These are phyloP conservation scores for Vanrija sp. DNA, from an alignment of 1,284 basidiomycete species.

Conservation along the genomic window DNA sequence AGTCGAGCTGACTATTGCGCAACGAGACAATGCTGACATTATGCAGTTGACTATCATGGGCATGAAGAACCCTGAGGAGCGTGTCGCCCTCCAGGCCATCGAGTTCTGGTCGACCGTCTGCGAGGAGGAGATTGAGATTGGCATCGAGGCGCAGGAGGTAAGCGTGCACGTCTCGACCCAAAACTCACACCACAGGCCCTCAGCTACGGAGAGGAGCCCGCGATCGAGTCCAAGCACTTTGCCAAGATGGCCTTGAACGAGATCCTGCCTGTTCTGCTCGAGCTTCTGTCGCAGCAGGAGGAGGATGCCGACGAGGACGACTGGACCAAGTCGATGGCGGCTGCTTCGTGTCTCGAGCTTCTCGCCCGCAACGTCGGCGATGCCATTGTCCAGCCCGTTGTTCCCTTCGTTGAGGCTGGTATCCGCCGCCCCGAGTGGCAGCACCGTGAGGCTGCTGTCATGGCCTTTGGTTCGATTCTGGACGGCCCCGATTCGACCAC, in stretches of 20 bases:
- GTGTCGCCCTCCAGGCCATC: conserved; percentile 91
- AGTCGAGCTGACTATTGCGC: conserved; percentile 38
- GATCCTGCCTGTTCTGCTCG: conserved; percentile 86
- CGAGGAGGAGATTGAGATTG: conserved; percentile 92
- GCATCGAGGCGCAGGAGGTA: conserved; percentile 88
- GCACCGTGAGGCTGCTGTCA: conserved; percentile 91
- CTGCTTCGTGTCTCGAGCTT: conserved; percentile 85
- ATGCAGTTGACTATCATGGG: conserved; percentile 92
- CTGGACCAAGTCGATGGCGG: conserved; percentile 98
- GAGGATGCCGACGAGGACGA: conserved; percentile 98
- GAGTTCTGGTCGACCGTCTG: conserved; percentile 99
- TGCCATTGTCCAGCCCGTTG: conserved; percentile 82
- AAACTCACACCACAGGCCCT: conserved; percentile 59
- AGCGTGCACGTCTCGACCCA: conserved; percentile 20
- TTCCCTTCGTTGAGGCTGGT: conserved; percentile 96
- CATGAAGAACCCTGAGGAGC: conserved; percentile 90
- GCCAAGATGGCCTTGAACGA: conserved; percentile 92
- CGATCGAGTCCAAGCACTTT: conserved; percentile 82
- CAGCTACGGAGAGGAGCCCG: conserved; percentile 86
- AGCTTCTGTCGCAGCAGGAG: conserved; percentile 85
- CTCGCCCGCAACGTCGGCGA: conserved; percentile 90
- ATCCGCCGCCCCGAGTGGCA: conserved; percentile 89
- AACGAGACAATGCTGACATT: conserved; percentile 24
- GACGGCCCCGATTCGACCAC: conserved; percentile 82
- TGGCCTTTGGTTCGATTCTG: conserved; percentile 97